phyloP scores from a whole-genome alignment of 2,329 filamentous ascomycete species.

The Pseudogymnoascus sp. region DNA sequence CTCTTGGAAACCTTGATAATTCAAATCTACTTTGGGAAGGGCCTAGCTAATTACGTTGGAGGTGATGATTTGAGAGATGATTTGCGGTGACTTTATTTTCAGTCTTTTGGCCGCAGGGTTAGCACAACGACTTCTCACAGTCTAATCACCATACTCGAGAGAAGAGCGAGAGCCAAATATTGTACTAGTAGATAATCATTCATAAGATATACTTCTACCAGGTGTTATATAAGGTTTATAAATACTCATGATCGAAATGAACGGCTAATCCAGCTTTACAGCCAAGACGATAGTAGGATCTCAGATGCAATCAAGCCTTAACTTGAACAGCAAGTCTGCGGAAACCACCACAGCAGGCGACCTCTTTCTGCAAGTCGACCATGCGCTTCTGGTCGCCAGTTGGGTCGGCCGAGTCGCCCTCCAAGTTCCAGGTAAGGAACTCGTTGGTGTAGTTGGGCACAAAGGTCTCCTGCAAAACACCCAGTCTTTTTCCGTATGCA shows the following conservation, averaged over 20 bases:
- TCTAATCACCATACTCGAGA: neutral
- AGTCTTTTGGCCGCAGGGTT: too few relatives aligned
- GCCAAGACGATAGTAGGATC: neutral
- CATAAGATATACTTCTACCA: neutral
- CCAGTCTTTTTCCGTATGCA: conserved; percentile 65
- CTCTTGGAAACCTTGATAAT: neutral
- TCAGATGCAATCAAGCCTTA: conserved; percentile 10
- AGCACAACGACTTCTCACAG: neutral
- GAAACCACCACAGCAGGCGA: conserved; percentile 60
- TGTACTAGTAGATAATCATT: neutral
- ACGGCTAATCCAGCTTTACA: neutral
- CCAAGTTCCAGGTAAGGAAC: conserved; percentile 59
- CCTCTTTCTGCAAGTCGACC: conserved; percentile 58
- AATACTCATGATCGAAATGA: neutral
- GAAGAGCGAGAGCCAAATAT: neutral
- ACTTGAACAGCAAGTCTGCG: conserved; percentile 35
- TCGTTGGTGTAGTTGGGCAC: conserved; percentile 68
- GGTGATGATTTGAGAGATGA: neutral
- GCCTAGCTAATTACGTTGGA: neutral
- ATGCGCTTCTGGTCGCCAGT: conserved; percentile 69
- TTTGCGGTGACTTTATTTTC: neutral
- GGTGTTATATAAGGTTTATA: neutral
- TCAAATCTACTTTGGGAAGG: neutral
- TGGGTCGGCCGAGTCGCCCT: conserved; percentile 58
- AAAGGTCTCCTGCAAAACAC: conserved; percentile 57